Evolutionary conservation across 805 yeast species (phyloP).

Genomic region (Kodamaea laetipori): DNA sequence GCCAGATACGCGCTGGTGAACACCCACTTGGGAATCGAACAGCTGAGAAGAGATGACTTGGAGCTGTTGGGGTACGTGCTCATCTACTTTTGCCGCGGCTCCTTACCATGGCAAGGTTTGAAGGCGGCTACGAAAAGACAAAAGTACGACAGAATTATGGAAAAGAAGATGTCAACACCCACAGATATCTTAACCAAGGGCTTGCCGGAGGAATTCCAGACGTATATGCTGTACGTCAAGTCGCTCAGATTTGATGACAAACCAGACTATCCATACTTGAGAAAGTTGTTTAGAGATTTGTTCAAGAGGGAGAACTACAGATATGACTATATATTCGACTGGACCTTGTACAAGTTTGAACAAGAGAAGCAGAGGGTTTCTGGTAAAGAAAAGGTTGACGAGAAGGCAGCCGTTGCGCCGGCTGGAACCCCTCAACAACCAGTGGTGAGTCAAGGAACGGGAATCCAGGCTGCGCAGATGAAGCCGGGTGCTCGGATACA

Average conservation of each 20-base stretch:
- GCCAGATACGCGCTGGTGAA: slow-evolving; percentile 95
- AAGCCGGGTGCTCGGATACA: not conserved
- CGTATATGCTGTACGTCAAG: slow-evolving; percentile 85
- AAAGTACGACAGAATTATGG: slow-evolving; percentile 94
- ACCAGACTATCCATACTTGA: slow-evolving; percentile 89
- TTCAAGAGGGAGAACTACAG: slow-evolving; percentile 85
- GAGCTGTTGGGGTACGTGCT: slow-evolving; percentile 94
- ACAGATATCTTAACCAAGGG: slow-evolving; percentile 87
- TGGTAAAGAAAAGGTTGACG: slow-evolving; percentile 11
- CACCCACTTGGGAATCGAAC: slow-evolving; percentile 96
- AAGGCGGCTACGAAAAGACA: slow-evolving; percentile 97
- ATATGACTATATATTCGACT: slow-evolving; percentile 93
- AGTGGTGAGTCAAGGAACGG: not conserved
- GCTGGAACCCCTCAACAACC: slow-evolving; percentile 4
- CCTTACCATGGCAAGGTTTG: slow-evolving; percentile 98
- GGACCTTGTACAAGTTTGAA: slow-evolving; percentile 87
- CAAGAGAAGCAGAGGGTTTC: slow-evolving; percentile 53
- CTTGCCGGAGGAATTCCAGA: slow-evolving; percentile 85
- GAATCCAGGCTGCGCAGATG: not conserved
- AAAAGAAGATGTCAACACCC: slow-evolving; percentile 88
- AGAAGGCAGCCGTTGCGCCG: slow-evolving; percentile 16
- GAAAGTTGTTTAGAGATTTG: slow-evolving; percentile 86
- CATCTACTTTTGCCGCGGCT: slow-evolving; percentile 92
- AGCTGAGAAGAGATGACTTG: slow-evolving; percentile 93
- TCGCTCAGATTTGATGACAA: slow-evolving; percentile 92